These are phyloP conservation scores for Laguncularia racemosa DNA, from an alignment of 345 rosid species.

Conservation along the genomic window DNA sequence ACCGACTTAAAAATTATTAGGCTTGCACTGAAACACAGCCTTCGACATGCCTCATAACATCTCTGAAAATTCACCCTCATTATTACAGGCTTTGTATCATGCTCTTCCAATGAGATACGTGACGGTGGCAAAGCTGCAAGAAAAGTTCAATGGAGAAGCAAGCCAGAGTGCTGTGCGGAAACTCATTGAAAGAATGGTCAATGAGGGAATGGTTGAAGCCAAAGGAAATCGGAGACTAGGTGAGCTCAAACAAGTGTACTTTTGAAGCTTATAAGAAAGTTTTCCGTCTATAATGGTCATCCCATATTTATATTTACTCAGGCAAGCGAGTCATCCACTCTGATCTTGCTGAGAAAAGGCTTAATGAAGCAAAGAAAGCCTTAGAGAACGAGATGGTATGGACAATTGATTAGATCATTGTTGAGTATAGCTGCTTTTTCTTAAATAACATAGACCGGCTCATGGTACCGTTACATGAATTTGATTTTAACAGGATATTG, in stretches of 20 bases:
- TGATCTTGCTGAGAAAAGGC: constrained; percentile 51
- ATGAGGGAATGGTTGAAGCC: constrained; percentile 74
- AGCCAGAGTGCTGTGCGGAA: constrained; percentile 57
- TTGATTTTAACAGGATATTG: constrained; percentile 45
- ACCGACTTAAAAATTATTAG: too few relatives aligned
- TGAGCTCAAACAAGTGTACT: constrained; percentile 7
- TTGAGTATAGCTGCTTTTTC: not conserved
- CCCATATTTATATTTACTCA: constrained; percentile 9
- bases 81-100: constrained; percentile 64
- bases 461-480: not conserved
- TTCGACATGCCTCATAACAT: not conserved
- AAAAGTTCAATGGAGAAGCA: constrained; percentile 67
- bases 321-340: constrained; percentile 91
- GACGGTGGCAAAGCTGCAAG: constrained; percentile 63
- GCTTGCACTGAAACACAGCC: not conserved
- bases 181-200: constrained; percentile 61
- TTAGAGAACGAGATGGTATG: constrained; percentile 55
- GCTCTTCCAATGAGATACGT: constrained; percentile 79
- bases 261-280: not conserved
- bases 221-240: constrained; percentile 79
- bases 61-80: constrained; percentile 8
- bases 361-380: constrained; percentile 65
- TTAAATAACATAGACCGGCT: not conserved
- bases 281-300: not conserved
- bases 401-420: not conserved